Percentiles rank a stretch among this genome's conserved stretches.
phyloP scores from a whole-genome alignment of 371 early-diverging fungal species.

The Capniomyces stellatus region DNA sequence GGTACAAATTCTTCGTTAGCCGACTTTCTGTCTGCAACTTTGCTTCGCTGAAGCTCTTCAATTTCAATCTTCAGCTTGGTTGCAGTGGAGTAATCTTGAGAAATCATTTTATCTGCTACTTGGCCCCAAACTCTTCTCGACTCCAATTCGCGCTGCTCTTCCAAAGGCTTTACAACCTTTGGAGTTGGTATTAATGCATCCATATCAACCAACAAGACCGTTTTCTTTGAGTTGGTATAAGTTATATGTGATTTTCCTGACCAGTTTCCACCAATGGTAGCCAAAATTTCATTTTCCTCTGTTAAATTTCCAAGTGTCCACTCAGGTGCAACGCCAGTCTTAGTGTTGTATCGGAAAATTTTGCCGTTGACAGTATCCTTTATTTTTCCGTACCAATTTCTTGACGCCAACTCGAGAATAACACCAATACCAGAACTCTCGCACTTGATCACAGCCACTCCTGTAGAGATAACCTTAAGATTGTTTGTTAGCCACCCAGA shows the following conservation, averaged over 20 bases:
- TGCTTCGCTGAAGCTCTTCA: conserved; percentile 31
- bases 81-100: conserved; percentile 25
- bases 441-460: conserved; percentile 26
- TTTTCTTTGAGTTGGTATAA: not conserved
- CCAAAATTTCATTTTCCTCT: conserved; percentile 24
- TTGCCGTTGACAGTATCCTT: conserved; percentile 28
- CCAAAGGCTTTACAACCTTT: conserved; percentile 31
- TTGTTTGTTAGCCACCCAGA: conserved; percentile 30
- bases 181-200: conserved; percentile 17
- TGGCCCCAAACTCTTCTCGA: conserved; percentile 31
- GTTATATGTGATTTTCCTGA: conserved; percentile 26
- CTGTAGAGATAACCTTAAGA: conserved; percentile 23
- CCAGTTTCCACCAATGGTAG: conserved; percentile 39
- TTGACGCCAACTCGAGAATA: conserved; percentile 33
- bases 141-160: conserved; percentile 36
- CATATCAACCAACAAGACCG: conserved; percentile 32
- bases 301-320: conserved; percentile 28
- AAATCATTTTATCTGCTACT: conserved; percentile 25
- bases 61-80: conserved; percentile 30
- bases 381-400: conserved; percentile 33
- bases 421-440: conserved; percentile 25
- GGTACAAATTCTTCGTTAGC: conserved; percentile 14
- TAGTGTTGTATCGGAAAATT: conserved; percentile 31
- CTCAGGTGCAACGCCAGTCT: conserved; percentile 14
- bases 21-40: conserved; percentile 22